Evolutionary conservation across 1,139 yeast species (phyloP), one percentile per base, ranked within the genome.

Genomic region (Magnusiomyces clavatus): DNA sequence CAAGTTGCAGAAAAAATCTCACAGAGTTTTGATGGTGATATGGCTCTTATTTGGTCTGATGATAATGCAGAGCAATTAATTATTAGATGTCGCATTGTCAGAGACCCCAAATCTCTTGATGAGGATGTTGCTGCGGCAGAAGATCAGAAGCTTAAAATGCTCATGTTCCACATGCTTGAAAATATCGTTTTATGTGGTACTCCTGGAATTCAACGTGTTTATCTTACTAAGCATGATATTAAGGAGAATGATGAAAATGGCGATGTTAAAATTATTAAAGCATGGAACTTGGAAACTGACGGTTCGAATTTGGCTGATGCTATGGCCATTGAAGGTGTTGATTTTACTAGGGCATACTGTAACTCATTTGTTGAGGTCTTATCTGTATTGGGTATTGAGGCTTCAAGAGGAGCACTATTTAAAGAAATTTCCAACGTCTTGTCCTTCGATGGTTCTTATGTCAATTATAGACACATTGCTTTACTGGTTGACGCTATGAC

Each of bases 371-470:
- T 94, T 64, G 99, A 94, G 70, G 83, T 94, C 61, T 79, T 92
- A 69, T 86, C 90, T 53, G 98, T 92, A 16, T 76, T 94, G 63
- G 99, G 99, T 77, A 94, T 94, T 66, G 99, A 94, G 69, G 99
- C 99, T 45, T 95, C 98, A 37, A 83, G 98, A 70, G 80, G 92
- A 53, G 96, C 98, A 1, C 76, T 94, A 64, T 92, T 82, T 74
- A 85, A 83, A 67, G 98, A 94, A 74, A 88, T 94, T 64, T 81
- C 87, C 72, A 92, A 92, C 65, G 98, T 94, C 63, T 88, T 94
- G 78, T 97, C 97, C 2, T 94, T 95, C 64, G 98, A 92, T 78
- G 98, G 98, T 85, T 90, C 98, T 37, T 92, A 92, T 67, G 99
- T 94, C 59, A 94, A 94, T 70, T 94, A 94, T 72, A 86, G 99